phyloP scores from a whole-genome alignment of 78 protist genomes.

The Dictyostelium intermedium region DNA sequence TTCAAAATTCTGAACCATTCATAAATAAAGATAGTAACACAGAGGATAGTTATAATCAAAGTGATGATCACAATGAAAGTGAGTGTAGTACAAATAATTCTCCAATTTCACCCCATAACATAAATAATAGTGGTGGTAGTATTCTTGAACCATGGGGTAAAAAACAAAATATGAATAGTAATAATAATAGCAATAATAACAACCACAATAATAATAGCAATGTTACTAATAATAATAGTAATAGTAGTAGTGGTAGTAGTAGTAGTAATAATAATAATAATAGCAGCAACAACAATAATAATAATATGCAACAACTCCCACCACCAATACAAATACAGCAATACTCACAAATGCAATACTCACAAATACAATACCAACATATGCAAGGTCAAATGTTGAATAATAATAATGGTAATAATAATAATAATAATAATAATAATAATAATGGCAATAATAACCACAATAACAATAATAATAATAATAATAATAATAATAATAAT shows the following conservation, averaged over 20 bases:
- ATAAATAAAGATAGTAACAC: background rate
- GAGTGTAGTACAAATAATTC: constrained; percentile 19
- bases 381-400: background rate
- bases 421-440: too few relatives aligned
- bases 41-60: too few relatives aligned
- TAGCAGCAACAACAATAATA: background rate
- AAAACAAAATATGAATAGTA: background rate
- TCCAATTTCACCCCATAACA: constrained; percentile 15
- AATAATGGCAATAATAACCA: background rate
- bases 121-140: background rate
- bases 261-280: background rate
- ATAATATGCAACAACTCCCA: background rate
- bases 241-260: background rate
- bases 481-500: background rate
- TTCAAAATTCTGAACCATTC: background rate
- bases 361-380: background rate
- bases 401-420: too few relatives aligned
- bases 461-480: background rate
- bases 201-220: background rate
- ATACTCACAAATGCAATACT: background rate
- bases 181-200: background rate
- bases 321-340: constrained; percentile 7
- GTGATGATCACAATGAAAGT: background rate
- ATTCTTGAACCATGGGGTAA: background rate
- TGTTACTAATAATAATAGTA: background rate